Conservation (phyloP, 179 eudicot species). For the Beta lomatogona region DNA sequence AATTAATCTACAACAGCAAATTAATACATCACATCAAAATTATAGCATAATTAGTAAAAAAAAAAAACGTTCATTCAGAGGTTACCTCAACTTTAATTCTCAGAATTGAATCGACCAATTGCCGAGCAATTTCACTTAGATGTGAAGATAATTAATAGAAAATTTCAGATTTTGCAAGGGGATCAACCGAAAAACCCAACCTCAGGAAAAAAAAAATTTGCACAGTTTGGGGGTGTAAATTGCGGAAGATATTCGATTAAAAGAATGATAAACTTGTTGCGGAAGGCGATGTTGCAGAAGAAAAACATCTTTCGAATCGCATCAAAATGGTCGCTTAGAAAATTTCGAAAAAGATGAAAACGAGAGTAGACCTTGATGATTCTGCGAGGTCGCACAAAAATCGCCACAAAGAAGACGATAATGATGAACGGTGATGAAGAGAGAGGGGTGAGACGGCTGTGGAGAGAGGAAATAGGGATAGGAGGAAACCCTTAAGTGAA, state of each 20-base stretch:
- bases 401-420: too few species aligned
- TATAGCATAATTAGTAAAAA: not conserved
- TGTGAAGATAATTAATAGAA: not conserved
- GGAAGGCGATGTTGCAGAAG: not conserved
- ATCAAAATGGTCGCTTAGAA: too few species aligned
- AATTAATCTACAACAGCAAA: conserved; percentile 14
- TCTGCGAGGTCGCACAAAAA: too few species aligned
- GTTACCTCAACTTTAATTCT: not conserved
- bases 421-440: too few species aligned
- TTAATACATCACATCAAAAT: not conserved
- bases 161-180: not conserved
- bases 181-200: not conserved
- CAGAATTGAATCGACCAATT: not conserved
- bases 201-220: not conserved
- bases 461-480: too few species aligned
- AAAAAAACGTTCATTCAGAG: not conserved
- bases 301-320: too few species aligned
- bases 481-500: too few species aligned
- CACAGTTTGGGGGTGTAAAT: not conserved
- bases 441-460: too few species aligned
- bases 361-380: too few species aligned
- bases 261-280: not conserved
- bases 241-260: not conserved
- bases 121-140: not conserved
- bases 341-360: too few species aligned